These are phyloP conservation scores for Lachnellula cervina DNA, from an alignment of 2,329 filamentous ascomycete genomes.

Conservation along the genomic window DNA sequence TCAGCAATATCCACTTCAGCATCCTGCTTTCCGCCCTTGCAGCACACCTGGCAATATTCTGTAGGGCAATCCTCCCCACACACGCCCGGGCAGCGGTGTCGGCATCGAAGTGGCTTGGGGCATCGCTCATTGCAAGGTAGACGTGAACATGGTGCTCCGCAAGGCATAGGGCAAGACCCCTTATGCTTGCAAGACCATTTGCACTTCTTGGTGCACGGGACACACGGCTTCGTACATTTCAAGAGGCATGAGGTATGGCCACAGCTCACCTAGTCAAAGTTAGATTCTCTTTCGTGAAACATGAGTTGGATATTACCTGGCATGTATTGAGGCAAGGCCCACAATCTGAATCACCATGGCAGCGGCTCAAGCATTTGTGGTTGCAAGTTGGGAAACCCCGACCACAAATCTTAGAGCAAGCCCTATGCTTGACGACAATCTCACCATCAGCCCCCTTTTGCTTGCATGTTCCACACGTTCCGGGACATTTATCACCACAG, in stretches of 20 bases:
- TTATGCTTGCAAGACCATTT: conserved; percentile 14
- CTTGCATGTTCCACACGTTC: not conserved
- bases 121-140: conserved; percentile 16
- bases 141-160: conserved; percentile 16
- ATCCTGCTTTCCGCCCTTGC: conserved; percentile 31
- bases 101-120: conserved; percentile 11
- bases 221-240: conserved; percentile 14
- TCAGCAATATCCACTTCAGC: conserved; percentile 51
- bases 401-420: not conserved
- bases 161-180: conserved; percentile 14
- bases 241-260: not conserved
- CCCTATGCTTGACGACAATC: not conserved
- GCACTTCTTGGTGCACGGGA: conserved; percentile 16
- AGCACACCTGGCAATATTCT: conserved; percentile 37
- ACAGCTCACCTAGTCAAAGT: not conserved
- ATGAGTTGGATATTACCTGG: conserved; percentile 2
- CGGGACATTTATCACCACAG: not conserved
- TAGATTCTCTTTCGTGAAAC: not conserved
- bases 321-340: not conserved
- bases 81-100: conserved; percentile 17
- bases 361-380: not conserved
- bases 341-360: conserved; percentile 2
- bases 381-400: not conserved
- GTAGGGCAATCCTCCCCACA: conserved; percentile 18
- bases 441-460: not conserved